Base-by-base conservation (phyloP, 2,329 filamentous ascomycete genomes). In the Raffaelea ambrosiae region DNA sequence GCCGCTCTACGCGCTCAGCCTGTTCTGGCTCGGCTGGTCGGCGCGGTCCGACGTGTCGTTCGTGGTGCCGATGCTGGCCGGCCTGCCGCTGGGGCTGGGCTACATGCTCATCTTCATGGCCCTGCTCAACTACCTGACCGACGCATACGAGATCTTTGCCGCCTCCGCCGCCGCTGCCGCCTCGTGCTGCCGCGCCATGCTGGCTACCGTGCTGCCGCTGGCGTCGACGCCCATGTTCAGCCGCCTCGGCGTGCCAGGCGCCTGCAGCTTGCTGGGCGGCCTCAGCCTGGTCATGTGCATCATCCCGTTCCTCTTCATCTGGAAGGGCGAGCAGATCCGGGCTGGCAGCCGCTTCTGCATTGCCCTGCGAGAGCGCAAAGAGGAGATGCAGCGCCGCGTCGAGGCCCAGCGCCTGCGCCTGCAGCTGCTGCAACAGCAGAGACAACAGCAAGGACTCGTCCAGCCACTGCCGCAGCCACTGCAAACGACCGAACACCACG, bases 111-210 rank as follows among this genome's bases (percentile, higher is more conserved):
- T 82, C 48, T 83, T 84, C 59, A 80, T 82, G 61, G 75, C 77
- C 0, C 66, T 83, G 22, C 63, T 83, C 46, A 57, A 56, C 40
- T 42, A 44, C 31, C 40, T 48, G 22, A 52, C 51, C 9, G 81
- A 84, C 55, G 79, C 81, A n/a, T 85, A 85, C 61, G 74, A 79
- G 53, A 72, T 80, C 41, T 84, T 77, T 55, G 78, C 80, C 0
- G 77, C 77, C 1, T 75, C 70, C 18, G 77, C 74, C 3, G 68
- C 77, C 47, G 74, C 75, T 0, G 73, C 74, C 0, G 66, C 73
- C 1, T 72, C 68, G 5, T 71, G 70, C 43, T 63, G 66, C 43
- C 67, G 76, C 3, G 74, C 69, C 21, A 57, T 77, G 3, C 63
- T 76, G 10, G 77, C 74, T 2, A 72, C 72, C 1, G 64, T 81